Evolutionary conservation across 305 asterid species (phyloP).

Genomic region (Fraxinus nigra): DNA sequence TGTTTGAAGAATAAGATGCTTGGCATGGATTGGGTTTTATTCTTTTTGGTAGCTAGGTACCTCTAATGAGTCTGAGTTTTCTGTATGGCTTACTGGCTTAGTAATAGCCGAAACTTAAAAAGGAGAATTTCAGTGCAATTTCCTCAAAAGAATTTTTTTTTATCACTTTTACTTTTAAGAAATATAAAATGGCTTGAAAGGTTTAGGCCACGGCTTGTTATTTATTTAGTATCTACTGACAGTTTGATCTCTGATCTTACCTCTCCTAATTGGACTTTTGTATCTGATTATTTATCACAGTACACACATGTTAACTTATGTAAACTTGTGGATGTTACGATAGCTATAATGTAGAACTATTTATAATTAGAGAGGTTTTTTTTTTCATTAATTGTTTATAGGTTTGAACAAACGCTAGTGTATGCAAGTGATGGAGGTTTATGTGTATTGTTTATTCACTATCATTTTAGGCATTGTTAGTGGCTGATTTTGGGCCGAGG

Average conservation of each 20-base stretch:
- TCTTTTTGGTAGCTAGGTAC: not conserved
- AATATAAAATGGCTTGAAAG: not conserved
- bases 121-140: not conserved
- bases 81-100: not conserved
- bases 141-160: no score
- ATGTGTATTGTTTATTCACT: conserved; percentile 1
- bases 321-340: not conserved
- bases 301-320: not conserved
- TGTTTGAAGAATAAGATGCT: not conserved
- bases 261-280: not conserved
- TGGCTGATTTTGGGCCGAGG: conserved; percentile 94
- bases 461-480: conserved; percentile 58
- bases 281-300: not conserved
- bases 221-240: not conserved
- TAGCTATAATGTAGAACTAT: not conserved
- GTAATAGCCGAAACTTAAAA: not conserved
- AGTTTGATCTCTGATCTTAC: not conserved
- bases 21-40: not conserved
- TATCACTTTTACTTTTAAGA: not conserved
- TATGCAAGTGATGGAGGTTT: not conserved
- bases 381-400: not conserved
- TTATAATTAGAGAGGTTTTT: not conserved
- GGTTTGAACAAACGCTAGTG: not conserved
- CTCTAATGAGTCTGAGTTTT: not conserved
- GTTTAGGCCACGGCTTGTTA: not conserved